Evolutionary conservation across 2,329 filamentous ascomycete species (phyloP), one percentile per base, ranked within the genome.

Genomic region (Trichoderma sp.): DNA sequence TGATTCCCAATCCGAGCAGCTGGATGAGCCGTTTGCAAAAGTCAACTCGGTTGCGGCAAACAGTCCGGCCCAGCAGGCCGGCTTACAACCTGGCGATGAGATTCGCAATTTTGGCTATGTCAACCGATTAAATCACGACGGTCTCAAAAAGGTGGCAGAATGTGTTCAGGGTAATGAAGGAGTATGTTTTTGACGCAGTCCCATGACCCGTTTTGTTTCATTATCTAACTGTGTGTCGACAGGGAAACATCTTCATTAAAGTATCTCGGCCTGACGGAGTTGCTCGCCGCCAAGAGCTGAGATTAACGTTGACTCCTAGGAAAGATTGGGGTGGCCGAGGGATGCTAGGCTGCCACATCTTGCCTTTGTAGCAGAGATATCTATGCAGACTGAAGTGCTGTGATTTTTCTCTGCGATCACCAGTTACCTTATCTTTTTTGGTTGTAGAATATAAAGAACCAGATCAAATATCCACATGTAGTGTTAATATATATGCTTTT

Each of bases 301-400:
- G 89, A 69, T 81, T 97, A 75, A 89, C 87, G 72, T 81, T 99
- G 72, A 92, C 85, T 59, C 95, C 95, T 65, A 87, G 88, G 74
- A 87, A 88, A 56, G 86, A 94, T 77, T 99, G 96, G 95, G 95
- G 95, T 73, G 96, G 96, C 35, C 86, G 93, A 79, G 96, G 95
- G 14, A 83, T 96, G 78, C 82, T 99, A 75, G 95, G 95, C 67
- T 99, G 95, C 79, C 94, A 97, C 82, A 87, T 98, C 72, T 81
- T 97, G 73, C 93, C 93, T 31, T 74, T 96, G 68, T 97, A 68
- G n/a, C n/a, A n/a, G n/a, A n/a, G n/a, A n/a, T n/a, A n/a, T n/a
- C n/a, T n/a, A n/a, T n/a, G n/a, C n/a, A n/a, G n/a, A n/a, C n/a
- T n/a, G n/a, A n/a, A n/a, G n/a, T n/a, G n/a, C n/a, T n/a, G n/a